Evolutionary conservation across 2,329 filamentous ascomycete genomes (phyloP).

Genomic region (Aspergillus sp.): DNA sequence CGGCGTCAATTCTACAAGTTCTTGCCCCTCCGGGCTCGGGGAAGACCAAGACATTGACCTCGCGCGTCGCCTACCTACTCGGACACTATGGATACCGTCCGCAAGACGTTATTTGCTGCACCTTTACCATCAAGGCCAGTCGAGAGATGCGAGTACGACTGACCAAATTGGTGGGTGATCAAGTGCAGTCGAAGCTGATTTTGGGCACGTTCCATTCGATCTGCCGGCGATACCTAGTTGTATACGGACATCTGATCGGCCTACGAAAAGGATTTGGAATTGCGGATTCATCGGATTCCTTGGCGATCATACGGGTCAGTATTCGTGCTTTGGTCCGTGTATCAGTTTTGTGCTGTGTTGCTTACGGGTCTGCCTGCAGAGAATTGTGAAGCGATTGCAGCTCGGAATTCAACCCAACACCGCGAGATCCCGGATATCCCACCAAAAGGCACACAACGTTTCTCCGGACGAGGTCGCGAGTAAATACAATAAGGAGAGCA

Average conservation of each 20-base stretch:
- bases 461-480: conserved; percentile 45
- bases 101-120: conserved; percentile 89
- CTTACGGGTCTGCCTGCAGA: conserved; percentile 33
- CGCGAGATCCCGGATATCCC: conserved; percentile 73
- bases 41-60: conserved; percentile 93
- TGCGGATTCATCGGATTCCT: conserved; percentile 78
- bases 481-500: conserved; percentile 35
- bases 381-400: conserved; percentile 75
- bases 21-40: conserved; percentile 69
- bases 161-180: conserved; percentile 74
- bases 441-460: conserved; percentile 58
- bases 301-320: conserved; percentile 67
- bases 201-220: conserved; percentile 96
- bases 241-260: conserved; percentile 82
- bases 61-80: conserved; percentile 86
- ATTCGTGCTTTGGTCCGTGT: neutral
- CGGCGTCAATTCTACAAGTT: conserved; percentile 60
- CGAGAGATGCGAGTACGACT: conserved; percentile 91
- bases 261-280: conserved; percentile 84
- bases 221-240: conserved; percentile 76
- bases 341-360: neutral
- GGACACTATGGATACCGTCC: conserved; percentile 70
- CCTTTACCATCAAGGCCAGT: conserved; percentile 94
- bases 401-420: conserved; percentile 67
- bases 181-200: conserved; percentile 72